Evolutionary conservation across 768 basidiomycete species (phyloP).

Genomic region (Pisolithus sp.): DNA sequence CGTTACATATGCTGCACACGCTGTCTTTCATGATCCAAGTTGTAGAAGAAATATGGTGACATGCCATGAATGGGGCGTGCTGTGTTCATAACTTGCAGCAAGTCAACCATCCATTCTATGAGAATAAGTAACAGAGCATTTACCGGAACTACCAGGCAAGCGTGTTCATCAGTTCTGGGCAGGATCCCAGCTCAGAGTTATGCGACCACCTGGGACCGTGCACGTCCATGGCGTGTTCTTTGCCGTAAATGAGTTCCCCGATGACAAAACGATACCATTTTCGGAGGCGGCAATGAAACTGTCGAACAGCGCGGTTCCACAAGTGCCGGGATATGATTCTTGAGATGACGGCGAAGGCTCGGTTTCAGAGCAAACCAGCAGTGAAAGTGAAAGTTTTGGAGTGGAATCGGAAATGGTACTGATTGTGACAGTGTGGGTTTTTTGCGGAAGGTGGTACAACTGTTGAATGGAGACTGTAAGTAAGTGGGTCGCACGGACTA

Average conservation of each 20-base stretch:
- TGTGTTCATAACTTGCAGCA: no score
- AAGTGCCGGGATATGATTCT: conserved; percentile 15
- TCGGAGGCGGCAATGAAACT: conserved; percentile 47
- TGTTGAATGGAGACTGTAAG: conserved; percentile 12
- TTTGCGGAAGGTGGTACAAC: conserved; percentile 38
- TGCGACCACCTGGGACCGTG: conserved; percentile 30
- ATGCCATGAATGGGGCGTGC: no score
- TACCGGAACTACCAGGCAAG: neutral
- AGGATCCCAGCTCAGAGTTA: conserved; percentile 11
- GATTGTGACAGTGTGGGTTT: conserved; percentile 1
- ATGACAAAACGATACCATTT: conserved; percentile 43
- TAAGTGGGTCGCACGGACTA: neutral
- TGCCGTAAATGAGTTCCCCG: conserved; percentile 6
- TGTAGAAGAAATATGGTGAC: no score
- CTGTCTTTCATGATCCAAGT: no score
- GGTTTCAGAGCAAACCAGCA: conserved; percentile 21
- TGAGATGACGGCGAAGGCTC: neutral
- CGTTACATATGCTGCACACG: no score
- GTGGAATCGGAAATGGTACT: conserved; percentile 3
- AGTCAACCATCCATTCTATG: no score
- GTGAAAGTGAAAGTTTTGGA: conserved; percentile 12
- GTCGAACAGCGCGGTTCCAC: conserved; percentile 1
- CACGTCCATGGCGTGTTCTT: conserved; percentile 34
- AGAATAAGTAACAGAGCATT: no score
- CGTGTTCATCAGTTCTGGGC: neutral